These are phyloP conservation scores for Pholiota microspora DNA, from an alignment of 768 basidiomycete genomes.

Conservation along the genomic window DNA sequence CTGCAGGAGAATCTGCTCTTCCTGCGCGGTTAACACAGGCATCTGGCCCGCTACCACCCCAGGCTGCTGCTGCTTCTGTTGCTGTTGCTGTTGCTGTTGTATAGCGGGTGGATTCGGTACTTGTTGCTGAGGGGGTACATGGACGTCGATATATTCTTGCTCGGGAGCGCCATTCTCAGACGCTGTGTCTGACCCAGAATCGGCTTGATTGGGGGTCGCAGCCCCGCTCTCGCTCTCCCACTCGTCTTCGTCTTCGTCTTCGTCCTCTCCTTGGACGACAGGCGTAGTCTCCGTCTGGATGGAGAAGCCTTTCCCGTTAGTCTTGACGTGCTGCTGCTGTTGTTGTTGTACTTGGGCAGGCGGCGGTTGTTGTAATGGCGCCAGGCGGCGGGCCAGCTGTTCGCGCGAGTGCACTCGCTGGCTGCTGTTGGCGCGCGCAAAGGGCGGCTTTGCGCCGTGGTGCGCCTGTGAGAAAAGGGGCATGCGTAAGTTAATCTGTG, in stretches of 20 bases:
- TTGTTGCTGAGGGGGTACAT: constrained; percentile 15
- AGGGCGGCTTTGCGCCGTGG: constrained; percentile 13
- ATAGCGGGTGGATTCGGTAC: too few species aligned
- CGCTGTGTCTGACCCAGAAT: constrained; percentile 43
- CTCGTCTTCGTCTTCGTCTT: constrained; percentile 59
- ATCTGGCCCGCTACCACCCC: background rate
- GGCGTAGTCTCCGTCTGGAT: constrained; percentile 58
- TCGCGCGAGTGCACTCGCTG: constrained; percentile 36
- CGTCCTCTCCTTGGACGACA: constrained; percentile 29
- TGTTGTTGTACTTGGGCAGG: constrained; percentile 4
- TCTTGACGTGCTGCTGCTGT: constrained; percentile 17
- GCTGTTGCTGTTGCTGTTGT: constrained; percentile 15
- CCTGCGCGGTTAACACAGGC: background rate
- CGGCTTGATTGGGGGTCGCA: constrained; percentile 56
- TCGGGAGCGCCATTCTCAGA: constrained; percentile 32
- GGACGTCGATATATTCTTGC: constrained; percentile 16
- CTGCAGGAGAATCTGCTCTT: background rate
- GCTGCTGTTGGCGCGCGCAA: constrained; percentile 30
- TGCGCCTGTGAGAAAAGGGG: constrained; percentile 16
- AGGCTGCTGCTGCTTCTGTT: constrained; percentile 3
- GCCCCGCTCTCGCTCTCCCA: constrained; percentile 80
- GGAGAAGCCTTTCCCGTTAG: constrained; percentile 29
- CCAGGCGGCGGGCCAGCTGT: constrained; percentile 21
- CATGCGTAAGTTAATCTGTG: background rate
- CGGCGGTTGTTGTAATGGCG: constrained; percentile 12